These are phyloP conservation scores for Metschnikowia aberdeeniae DNA, from an alignment of 805 yeast genomes.

Conservation along the genomic window DNA sequence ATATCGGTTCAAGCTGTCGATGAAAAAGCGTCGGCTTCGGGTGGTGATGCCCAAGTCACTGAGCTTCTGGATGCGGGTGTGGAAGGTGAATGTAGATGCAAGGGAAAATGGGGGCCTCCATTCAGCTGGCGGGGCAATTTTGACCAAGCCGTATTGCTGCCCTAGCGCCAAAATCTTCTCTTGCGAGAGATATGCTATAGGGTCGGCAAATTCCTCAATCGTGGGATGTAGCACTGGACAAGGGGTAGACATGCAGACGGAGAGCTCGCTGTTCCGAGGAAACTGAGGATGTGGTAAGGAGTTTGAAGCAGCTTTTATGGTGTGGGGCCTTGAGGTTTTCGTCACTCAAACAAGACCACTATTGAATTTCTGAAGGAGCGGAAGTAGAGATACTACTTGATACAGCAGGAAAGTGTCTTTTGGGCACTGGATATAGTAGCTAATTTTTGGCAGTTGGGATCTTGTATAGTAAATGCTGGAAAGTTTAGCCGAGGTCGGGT, in stretches of 20 bases:
- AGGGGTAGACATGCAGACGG: slow-evolving; percentile 18
- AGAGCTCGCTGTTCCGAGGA: too few species aligned
- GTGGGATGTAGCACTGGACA: slow-evolving; percentile 50
- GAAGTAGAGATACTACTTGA: too few species aligned
- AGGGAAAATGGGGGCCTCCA: slow-evolving; percentile 58
- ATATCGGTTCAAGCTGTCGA: slow-evolving; percentile 57
- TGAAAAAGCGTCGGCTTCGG: slow-evolving; percentile 59
- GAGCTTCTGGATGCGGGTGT: slow-evolving; percentile 63
- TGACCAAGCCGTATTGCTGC: slow-evolving; percentile 46
- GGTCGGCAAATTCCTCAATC: slow-evolving; percentile 43
- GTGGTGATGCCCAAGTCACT: slow-evolving; percentile 61
- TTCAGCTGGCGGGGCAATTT: slow-evolving; percentile 47
- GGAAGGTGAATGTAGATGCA: slow-evolving; percentile 54
- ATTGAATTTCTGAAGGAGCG: too few species aligned
- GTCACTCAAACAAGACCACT: too few species aligned
- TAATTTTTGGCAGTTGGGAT: neutral
- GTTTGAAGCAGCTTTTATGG: too few species aligned
- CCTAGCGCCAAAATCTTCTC: slow-evolving; percentile 41
- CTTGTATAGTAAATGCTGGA: too few species aligned
- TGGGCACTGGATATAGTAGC: too few species aligned
- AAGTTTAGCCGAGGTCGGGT: neutral
- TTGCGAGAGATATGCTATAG: slow-evolving; percentile 46
- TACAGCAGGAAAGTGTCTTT: too few species aligned
- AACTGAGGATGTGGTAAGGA: too few species aligned
- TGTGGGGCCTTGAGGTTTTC: neutral